These are phyloP conservation scores for Allium cepa DNA, from an alignment of 106 monocot species.

Conservation along the genomic window DNA sequence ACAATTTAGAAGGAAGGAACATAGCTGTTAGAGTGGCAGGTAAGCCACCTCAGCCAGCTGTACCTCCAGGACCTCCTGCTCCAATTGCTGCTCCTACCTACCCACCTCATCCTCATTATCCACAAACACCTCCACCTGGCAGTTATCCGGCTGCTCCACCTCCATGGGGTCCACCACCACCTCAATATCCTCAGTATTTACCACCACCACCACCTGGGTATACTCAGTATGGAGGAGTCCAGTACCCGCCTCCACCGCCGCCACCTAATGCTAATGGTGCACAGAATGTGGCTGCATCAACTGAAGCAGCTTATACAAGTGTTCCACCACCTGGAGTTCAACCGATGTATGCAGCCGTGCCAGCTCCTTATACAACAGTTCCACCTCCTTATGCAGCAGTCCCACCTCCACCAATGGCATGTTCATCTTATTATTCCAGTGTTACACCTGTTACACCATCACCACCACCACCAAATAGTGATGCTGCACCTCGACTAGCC, in stretches of 20 bases:
- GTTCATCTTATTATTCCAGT: conserved; percentile 35
- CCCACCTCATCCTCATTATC: conserved; percentile 21
- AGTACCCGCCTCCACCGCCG: conserved; percentile 13
- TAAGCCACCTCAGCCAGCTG: conserved; percentile 72
- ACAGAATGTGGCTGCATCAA: conserved; percentile 10
- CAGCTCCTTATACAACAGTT: conserved; percentile 20
- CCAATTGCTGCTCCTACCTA: conserved; percentile 33
- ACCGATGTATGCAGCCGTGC: conserved; percentile 2
- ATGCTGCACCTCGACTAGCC: conserved; percentile 13
- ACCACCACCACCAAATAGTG: conserved; percentile 10
- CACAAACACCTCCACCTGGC: conserved; percentile 36
- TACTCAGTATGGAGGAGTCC: conserved; percentile 16
- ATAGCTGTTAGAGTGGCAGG: conserved; percentile 94
- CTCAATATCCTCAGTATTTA: conserved; percentile 29
- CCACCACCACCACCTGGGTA: conserved; percentile 32
- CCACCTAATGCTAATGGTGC: conserved; percentile 16
- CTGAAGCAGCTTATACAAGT: conserved; percentile 6
- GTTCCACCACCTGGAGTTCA: conserved; percentile 22
- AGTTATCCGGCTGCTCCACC: conserved; percentile 31
- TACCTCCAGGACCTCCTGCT: conserved; percentile 61
- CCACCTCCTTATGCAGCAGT: conserved; percentile 20
- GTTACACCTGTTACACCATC: conserved; percentile 22
- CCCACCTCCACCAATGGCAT: conserved; percentile 28
- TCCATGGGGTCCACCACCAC: conserved; percentile 30
- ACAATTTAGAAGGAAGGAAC: conserved; percentile 66